phyloP scores from a whole-genome alignment of 768 basidiomycete species.

The Termitomyces sp. region DNA sequence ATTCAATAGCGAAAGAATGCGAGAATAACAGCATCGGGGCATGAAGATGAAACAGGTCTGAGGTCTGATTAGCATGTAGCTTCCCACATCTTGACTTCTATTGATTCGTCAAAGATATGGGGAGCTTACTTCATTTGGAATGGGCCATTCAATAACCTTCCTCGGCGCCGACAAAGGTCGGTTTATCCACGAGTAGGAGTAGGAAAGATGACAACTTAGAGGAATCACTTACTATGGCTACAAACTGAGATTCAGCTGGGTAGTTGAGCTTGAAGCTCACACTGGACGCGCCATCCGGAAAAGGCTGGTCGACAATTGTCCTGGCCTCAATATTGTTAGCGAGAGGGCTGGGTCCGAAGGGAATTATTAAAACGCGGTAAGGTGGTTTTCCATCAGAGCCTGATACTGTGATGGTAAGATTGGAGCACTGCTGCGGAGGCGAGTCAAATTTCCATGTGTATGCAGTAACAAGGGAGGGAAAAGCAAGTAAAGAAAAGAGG shows the following conservation, averaged over 20 bases:
- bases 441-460: conserved; percentile 41
- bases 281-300: conserved; percentile 33
- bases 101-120: neutral
- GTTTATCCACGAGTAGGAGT: neutral
- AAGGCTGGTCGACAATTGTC: conserved; percentile 49
- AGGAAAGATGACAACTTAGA: neutral
- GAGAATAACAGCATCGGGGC: neutral
- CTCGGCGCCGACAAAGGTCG: neutral
- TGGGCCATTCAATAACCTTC: neutral
- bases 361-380: conserved; percentile 61
- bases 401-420: conserved; percentile 51
- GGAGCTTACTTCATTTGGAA: neutral
- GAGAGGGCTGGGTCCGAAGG: conserved; percentile 59
- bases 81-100: neutral
- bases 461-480: conserved; percentile 26
- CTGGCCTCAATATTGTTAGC: conserved; percentile 59
- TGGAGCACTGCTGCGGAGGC: conserved; percentile 60
- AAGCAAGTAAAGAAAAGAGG: conserved; percentile 19
- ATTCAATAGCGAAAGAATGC: neutral
- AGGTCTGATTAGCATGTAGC: neutral
- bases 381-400: conserved; percentile 59
- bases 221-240: conserved; percentile 60
- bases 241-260: conserved; percentile 66
- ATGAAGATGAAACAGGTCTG: neutral
- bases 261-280: conserved; percentile 55